Evolutionary conservation across 1,284 basidiomycete species (phyloP).

Genomic region (Cutaneotrichosporon dermatis): DNA sequence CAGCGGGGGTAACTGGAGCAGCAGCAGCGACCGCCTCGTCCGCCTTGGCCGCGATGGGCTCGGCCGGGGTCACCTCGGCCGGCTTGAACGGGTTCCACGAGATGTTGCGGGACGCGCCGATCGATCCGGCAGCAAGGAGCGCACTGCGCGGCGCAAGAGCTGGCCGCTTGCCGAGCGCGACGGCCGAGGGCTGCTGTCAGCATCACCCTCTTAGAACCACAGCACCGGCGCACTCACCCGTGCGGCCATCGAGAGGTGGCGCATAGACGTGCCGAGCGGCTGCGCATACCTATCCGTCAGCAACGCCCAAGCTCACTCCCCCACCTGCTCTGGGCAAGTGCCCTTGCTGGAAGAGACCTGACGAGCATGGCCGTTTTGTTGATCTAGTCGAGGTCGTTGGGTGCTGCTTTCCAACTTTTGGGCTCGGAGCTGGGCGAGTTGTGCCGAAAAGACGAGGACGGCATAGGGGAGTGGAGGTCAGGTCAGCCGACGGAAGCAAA

Average conservation of each 20-base stretch:
- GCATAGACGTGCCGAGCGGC: slow-evolving; percentile 10
- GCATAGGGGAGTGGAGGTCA: background rate
- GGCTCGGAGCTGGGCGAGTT: background rate
- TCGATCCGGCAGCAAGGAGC: background rate
- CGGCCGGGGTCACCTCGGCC: slow-evolving; percentile 3
- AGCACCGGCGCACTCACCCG: slow-evolving; percentile 22
- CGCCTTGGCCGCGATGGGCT: slow-evolving; percentile 3
- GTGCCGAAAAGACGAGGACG: background rate
- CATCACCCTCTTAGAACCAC: no score
- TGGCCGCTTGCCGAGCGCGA: slow-evolving; percentile 39
- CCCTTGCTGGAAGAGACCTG: slow-evolving; percentile 16
- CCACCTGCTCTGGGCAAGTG: slow-evolving; percentile 16
- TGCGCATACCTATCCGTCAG: slow-evolving; percentile 12
- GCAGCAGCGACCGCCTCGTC: slow-evolving; percentile 9
- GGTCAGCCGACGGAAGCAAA: background rate
- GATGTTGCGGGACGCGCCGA: slow-evolving; percentile 15
- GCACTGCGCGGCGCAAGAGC: slow-evolving; percentile 5
- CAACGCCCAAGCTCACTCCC: no score
- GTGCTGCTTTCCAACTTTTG: background rate
- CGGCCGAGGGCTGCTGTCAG: slow-evolving; percentile 23
- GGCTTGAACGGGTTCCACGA: slow-evolving; percentile 31
- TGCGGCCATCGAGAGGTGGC: slow-evolving; percentile 21
- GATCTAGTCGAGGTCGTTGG: background rate
- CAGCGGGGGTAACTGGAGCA: background rate
- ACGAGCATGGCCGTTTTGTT: slow-evolving; percentile 13